Evolutionary conservation across 2,329 filamentous ascomycete genomes (phyloP).

Genomic region (Talaromyces sp.): DNA sequence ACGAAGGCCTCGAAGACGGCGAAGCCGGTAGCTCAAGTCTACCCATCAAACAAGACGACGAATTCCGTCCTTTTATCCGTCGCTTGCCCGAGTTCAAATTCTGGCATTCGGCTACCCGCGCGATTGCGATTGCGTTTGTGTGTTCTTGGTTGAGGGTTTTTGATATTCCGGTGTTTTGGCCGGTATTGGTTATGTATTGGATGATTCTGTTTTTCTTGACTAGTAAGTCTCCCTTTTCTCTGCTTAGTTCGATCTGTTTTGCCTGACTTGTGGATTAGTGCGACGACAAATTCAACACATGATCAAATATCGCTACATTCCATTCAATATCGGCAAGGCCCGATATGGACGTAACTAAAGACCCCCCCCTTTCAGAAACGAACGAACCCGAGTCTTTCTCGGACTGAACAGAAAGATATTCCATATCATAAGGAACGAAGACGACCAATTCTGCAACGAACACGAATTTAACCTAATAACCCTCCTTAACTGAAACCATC

Average conservation of each 20-base stretch:
- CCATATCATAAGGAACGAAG: conserved; percentile 3
- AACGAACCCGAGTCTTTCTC: not conserved
- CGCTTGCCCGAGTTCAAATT: conserved; percentile 99
- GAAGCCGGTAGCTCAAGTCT: conserved; percentile 61
- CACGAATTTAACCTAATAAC: not conserved
- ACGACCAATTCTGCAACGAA: not conserved
- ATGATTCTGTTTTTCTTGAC: conserved; percentile 92
- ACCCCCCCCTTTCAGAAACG: not conserved
- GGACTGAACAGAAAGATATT: not conserved
- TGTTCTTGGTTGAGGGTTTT: conserved; percentile 94
- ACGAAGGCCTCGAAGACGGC: conserved; percentile 95
- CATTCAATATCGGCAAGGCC: conserved; percentile 86
- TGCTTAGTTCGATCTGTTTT: not conserved
- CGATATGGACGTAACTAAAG: conserved; percentile 53
- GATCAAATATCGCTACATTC: conserved; percentile 99
- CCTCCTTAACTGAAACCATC: not conserved
- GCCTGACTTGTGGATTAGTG: conserved; percentile 54
- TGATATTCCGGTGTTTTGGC: conserved; percentile 98
- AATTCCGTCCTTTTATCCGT: conserved; percentile 96
- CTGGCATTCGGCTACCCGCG: conserved; percentile 93
- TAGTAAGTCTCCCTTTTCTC: conserved; percentile 56
- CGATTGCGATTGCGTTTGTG: conserved; percentile 72
- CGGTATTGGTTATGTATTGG: conserved; percentile 97
- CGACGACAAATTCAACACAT: conserved; percentile 99
- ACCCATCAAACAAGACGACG: conserved; percentile 92